Conservation (phyloP, 208 protist species). For the Acanthamoeba healyi region DNA sequence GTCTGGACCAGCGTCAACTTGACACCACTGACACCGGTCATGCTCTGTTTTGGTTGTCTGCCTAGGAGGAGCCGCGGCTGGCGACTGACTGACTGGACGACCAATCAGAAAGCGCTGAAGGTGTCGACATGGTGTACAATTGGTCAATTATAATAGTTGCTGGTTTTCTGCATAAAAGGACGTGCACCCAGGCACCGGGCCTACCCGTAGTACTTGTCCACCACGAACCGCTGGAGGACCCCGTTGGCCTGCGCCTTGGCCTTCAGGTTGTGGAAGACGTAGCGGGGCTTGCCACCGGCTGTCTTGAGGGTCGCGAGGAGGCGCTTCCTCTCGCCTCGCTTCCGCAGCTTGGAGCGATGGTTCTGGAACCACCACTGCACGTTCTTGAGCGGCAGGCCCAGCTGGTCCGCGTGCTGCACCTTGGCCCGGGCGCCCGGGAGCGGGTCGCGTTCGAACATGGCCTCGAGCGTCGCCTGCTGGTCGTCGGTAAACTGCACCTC, state of each 20-base stretch:
- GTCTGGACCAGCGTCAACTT: neutral
- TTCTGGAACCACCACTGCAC: conserved; percentile 39
- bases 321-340: conserved; percentile 63
- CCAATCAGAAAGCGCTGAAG: neutral
- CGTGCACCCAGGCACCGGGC: too few species aligned
- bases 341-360: conserved; percentile 26
- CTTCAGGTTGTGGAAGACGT: conserved; percentile 53
- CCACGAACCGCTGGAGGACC: conserved; percentile 24
- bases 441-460: conserved; percentile 10
- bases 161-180: too few species aligned
- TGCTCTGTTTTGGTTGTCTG: neutral
- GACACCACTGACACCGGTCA: neutral
- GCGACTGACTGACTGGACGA: neutral
- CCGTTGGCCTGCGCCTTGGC: conserved; percentile 16
- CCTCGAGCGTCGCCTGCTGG: conserved; percentile 28
- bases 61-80: neutral
- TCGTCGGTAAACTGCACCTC: neutral
- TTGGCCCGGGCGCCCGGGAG: neutral
- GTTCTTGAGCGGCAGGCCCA: neutral
- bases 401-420: neutral
- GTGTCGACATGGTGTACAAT: too few species aligned
- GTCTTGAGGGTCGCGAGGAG: neutral
- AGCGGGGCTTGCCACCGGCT: conserved; percentile 2
- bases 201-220: neutral
- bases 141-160: neutral